Evolutionary conservation across 805 yeast species (phyloP).

Genomic region (Metschnikowia koreensis): DNA sequence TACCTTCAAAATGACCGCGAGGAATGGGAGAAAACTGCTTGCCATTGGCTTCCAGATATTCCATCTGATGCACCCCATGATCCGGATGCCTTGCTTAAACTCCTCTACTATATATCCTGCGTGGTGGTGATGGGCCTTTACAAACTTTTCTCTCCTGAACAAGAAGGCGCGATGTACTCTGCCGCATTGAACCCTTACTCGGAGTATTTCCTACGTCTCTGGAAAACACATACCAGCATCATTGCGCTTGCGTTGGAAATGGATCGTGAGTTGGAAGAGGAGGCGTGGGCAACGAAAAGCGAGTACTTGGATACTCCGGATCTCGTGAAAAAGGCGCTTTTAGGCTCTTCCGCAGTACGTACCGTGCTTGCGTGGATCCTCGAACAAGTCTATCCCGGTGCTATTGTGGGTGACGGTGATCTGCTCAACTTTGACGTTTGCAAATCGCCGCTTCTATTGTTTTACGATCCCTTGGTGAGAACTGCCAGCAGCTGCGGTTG

Average conservation of each 20-base stretch:
- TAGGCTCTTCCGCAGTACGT: slow-evolving; percentile 65
- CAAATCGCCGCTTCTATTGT: slow-evolving; percentile 57
- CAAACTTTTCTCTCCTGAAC: slow-evolving; percentile 28
- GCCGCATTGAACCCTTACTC: slow-evolving; percentile 61
- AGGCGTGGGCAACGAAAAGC: slow-evolving; percentile 25
- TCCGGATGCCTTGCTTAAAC: slow-evolving; percentile 24
- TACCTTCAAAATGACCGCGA: slow-evolving; percentile 39
- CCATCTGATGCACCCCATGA: slow-evolving; percentile 10
- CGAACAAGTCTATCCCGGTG: slow-evolving; percentile 32
- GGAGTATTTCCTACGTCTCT: slow-evolving; percentile 52
- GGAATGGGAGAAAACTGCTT: slow-evolving; percentile 24
- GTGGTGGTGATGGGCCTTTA: slow-evolving; percentile 32
- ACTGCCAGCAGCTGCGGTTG: slow-evolving; percentile 57
- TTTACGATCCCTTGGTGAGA: slow-evolving; percentile 67
- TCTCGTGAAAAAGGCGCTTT: slow-evolving; percentile 35
- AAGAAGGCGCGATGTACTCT: slow-evolving; percentile 29
- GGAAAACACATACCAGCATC: slow-evolving; percentile 66
- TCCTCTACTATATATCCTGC: slow-evolving; percentile 32
- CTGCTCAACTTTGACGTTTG: slow-evolving; percentile 50
- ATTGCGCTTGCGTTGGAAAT: slow-evolving; percentile 58
- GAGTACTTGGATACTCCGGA: slow-evolving; percentile 31
- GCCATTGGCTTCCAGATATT: slow-evolving; percentile 28
- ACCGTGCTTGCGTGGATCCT: slow-evolving; percentile 59
- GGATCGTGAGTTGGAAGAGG: slow-evolving; percentile 36
- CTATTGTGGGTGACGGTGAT: not conserved